A percentile compares a stretch with the other conserved stretches of the same genome.
Conservation (phyloP, 2,329 filamentous ascomycete genomes). For the Colletotrichum zoysiae region DNA sequence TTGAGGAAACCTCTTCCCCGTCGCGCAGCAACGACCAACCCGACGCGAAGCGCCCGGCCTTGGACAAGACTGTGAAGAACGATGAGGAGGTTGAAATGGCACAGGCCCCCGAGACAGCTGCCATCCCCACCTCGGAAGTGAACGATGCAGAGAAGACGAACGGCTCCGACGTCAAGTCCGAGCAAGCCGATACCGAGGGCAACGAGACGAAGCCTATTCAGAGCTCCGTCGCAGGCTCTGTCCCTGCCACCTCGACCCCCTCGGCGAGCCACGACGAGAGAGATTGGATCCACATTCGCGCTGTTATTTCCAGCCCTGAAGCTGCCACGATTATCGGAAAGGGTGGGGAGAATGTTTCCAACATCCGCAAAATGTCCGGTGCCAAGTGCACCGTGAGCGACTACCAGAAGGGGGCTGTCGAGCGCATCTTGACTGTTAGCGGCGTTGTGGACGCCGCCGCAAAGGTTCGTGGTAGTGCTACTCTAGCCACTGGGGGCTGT, state of each 20-base stretch:
- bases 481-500: neutral
- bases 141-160: slow-evolving; percentile 65
- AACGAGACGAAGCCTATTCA: slow-evolving; percentile 59
- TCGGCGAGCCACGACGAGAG: slow-evolving; percentile 84
- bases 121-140: slow-evolving; percentile 58
- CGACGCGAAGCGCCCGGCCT: slow-evolving; percentile 94
- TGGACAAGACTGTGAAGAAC: slow-evolving; percentile 89
- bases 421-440: slow-evolving; percentile 97
- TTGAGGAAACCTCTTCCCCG: slow-evolving; percentile 96
- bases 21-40: slow-evolving; percentile 92
- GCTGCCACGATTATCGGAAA: slow-evolving; percentile 98
- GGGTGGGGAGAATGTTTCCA: slow-evolving; percentile 97
- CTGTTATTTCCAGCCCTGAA: slow-evolving; percentile 96
- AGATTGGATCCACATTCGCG: slow-evolving; percentile 95
- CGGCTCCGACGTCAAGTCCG: slow-evolving; percentile 66
- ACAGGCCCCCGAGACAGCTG: slow-evolving; percentile 53
- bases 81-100: slow-evolving; percentile 66
- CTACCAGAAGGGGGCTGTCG: slow-evolving; percentile 95
- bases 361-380: slow-evolving; percentile 93
- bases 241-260: slow-evolving; percentile 55
- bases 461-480: slow-evolving; percentile 72
- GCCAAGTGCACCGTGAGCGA: slow-evolving; percentile 99
- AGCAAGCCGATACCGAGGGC: slow-evolving; percentile 74
- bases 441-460: slow-evolving; percentile 96
- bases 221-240: slow-evolving; percentile 52